Base-by-base conservation (phyloP, 2,329 filamentous ascomycete species). In the Decorospora gaudefroyi region DNA sequence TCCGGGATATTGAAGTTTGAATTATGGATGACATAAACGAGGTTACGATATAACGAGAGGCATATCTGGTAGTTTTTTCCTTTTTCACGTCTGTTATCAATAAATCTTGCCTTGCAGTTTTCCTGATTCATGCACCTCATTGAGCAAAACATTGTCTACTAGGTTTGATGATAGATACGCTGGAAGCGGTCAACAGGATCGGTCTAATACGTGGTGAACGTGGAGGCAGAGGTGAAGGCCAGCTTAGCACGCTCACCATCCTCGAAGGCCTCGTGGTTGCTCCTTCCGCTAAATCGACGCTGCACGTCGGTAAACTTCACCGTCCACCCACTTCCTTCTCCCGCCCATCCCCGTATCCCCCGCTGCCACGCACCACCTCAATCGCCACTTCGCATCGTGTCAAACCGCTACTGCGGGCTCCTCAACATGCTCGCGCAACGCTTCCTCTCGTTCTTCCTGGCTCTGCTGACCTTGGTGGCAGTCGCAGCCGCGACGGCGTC, bases 201-300 rank as follows among this genome's bases (percentile, higher is more conserved):
- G n/a, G n/a, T n/a, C n/a, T n/a, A n/a, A n/a, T n/a, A n/a, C n/a
- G n/a, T 4, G 11, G 8, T 26, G 15, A 36, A 2, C 6, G 2
- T n/a, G 22, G 27, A 11, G 19, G n/a, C 15, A 15, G 1, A 17
- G n/a, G 18, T 38, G 35, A 38, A 38, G 25, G 35, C 25, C 4
- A 10, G 25, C 23, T n/a, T 33, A 12, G 6, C 23, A 17, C 23
- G 12, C 23, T 25, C 26, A 33, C 45, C 19, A 26, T 40, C 30
- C 42, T 35, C n/a, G n/a, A 9, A n/a, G 13, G 17, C 13, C 32
- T 43, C 39, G 33, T 26, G 29, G 33, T 17, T 27, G 39, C 33
- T 32, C 37, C 25, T 48, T 29, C 18, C 13, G 25, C 11, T 22
- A 28, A 17, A 11, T 25, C 26, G 15, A 12, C 29, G 31, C 21